Conservation (phyloP, 225 moss, liverwort and hornwort genomes). For the Physcomitrium patens region DNA sequence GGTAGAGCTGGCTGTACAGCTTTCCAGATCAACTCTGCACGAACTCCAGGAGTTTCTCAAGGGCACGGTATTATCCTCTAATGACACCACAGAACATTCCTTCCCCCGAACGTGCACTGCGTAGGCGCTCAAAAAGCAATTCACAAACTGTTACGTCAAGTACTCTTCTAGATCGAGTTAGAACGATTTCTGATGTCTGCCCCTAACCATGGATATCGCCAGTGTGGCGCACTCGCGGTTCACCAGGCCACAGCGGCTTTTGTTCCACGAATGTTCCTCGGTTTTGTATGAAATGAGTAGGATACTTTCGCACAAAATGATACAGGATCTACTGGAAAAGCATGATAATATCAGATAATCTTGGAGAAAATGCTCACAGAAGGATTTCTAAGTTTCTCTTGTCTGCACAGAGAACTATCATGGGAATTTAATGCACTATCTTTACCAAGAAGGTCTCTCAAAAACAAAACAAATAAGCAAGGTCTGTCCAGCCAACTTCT, state of each 20-base stretch:
- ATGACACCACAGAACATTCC: conserved; percentile 14
- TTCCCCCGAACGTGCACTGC: not conserved
- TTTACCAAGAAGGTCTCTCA: conserved; percentile 2
- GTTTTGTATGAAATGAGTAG: conserved; percentile 29
- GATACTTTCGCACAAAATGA: conserved; percentile 18
- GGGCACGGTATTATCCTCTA: no score
- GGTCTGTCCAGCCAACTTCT: conserved; percentile 4
- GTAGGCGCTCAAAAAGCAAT: conserved; percentile 2
- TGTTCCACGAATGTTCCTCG: conserved; percentile 34
- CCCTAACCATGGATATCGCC: not conserved
- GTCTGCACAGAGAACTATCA: not conserved
- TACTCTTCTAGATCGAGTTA: conserved; percentile 1
- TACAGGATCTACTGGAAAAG: conserved; percentile 5
- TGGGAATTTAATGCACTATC: not conserved
- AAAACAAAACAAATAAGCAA: not conserved
- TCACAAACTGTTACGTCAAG: no score
- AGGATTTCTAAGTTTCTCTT: not conserved
- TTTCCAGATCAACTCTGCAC: no score
- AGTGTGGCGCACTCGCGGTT: not conserved
- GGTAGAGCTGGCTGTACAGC: not conserved
- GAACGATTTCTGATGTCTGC: not conserved
- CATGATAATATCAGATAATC: conserved; percentile 25
- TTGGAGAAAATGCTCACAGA: not conserved
- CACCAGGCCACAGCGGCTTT: conserved; percentile 16
- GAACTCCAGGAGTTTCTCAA: no score